Conservation (phyloP, 768 basidiomycete genomes). For the Lentinula edodes region DNA sequence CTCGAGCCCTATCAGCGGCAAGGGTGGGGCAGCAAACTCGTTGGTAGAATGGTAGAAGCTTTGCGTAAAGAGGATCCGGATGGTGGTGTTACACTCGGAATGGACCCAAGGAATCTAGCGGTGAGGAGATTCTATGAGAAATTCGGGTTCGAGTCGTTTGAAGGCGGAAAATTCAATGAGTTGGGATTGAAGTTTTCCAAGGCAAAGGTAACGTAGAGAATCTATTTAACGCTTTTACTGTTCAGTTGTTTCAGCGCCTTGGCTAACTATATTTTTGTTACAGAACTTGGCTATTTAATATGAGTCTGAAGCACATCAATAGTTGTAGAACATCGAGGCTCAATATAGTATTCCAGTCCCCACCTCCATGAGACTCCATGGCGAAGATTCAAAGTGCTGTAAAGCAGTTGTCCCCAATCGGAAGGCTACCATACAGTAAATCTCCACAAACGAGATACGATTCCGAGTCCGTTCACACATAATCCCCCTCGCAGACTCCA, state of each 20-base stretch:
- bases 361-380: not conserved
- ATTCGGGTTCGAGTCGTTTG: not conserved
- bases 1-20: not conserved
- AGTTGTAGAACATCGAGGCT: not conserved
- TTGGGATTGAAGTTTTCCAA: not conserved
- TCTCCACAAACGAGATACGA: too few relatives aligned
- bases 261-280: not conserved
- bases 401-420: too few relatives aligned
- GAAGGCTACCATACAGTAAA: too few relatives aligned
- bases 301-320: not conserved
- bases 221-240: not conserved
- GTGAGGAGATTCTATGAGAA: not conserved
- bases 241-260: not conserved
- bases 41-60: not conserved
- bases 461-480: too few relatives aligned
- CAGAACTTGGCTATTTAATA: not conserved
- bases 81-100: not conserved
- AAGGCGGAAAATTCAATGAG: conserved; percentile 1
- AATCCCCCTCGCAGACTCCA: too few relatives aligned
- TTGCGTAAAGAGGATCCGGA: not conserved
- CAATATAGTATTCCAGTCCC: not conserved
- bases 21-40: not conserved
- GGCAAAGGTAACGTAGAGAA: not conserved
- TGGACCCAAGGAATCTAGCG: conserved; percentile 1
- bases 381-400: too few relatives aligned